Evolutionary conservation across 768 basidiomycete species (phyloP).

Genomic region (Amanita subjunquillea): DNA sequence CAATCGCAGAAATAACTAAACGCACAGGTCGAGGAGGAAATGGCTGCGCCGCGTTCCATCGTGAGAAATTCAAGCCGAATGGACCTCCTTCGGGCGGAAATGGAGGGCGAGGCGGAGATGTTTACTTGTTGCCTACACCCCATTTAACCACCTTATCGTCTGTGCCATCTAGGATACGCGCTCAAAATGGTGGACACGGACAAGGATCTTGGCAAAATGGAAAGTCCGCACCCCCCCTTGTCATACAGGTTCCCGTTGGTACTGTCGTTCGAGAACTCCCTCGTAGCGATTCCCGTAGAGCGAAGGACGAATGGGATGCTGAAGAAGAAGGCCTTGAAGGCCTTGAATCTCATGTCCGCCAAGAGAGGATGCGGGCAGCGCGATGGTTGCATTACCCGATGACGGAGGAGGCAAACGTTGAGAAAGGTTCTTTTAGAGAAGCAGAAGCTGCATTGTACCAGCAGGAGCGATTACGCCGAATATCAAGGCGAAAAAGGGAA

Average conservation of each 20-base stretch:
- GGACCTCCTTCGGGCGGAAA: constrained; percentile 92
- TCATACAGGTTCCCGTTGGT: constrained; percentile 81
- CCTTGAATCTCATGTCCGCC: constrained; percentile 35
- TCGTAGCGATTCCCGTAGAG: constrained; percentile 52
- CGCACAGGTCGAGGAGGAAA: constrained; percentile 75
- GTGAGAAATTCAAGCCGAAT: constrained; percentile 74
- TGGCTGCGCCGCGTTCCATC: constrained; percentile 89
- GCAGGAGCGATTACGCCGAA: constrained; percentile 51
- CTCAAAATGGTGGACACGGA: constrained; percentile 58
- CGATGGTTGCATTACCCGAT: constrained; percentile 80
- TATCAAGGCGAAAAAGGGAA: constrained; percentile 31
- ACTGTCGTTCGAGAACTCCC: constrained; percentile 78
- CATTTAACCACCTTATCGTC: constrained; percentile 70
- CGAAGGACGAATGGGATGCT: constrained; percentile 62
- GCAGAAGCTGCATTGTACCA: constrained; percentile 53
- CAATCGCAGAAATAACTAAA: neutral
- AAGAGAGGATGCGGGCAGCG: constrained; percentile 48
- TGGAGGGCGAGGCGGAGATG: constrained; percentile 81
- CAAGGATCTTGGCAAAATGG: constrained; percentile 87
- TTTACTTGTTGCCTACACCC: constrained; percentile 75
- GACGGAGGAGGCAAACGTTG: constrained; percentile 48
- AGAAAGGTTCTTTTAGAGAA: constrained; percentile 57
- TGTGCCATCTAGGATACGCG: constrained; percentile 60
- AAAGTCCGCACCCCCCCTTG: constrained; percentile 54
- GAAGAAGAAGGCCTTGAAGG: constrained; percentile 51